Evolutionary conservation across 1,284 basidiomycete species (phyloP).

Genomic region (Cystobasidiaceae sp.): DNA sequence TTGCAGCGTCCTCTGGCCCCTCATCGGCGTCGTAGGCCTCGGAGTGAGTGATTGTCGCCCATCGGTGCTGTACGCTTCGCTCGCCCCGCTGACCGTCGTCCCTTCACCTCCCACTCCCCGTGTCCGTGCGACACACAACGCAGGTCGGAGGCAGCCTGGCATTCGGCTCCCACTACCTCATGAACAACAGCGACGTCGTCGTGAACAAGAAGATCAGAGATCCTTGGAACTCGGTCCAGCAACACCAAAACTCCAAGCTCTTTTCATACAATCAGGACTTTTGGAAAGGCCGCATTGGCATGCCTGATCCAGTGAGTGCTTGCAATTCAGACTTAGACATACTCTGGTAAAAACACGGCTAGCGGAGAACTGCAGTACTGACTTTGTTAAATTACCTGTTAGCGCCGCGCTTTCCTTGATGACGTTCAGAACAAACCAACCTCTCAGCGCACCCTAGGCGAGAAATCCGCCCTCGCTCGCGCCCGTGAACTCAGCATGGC

Average conservation of each 20-base stretch:
- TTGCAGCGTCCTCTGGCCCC: constrained; percentile 27
- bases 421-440: constrained; percentile 7
- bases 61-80: not conserved
- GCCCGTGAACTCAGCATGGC: not conserved
- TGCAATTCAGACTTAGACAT: not conserved
- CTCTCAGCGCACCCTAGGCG: constrained; percentile 1
- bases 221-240: constrained; percentile 23
- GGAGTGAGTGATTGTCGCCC: constrained; percentile 9
- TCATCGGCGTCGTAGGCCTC: constrained; percentile 15
- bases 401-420: constrained; percentile 23
- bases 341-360: not conserved
- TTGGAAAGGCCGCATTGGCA: constrained; percentile 20
- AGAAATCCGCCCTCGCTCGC: constrained; percentile 9
- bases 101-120: not conserved
- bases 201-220: constrained; percentile 30
- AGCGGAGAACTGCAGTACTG: not conserved
- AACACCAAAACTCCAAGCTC: constrained; percentile 24
- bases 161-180: constrained; percentile 19
- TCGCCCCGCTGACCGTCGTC: not conserved
- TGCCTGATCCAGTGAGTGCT: constrained; percentile 24
- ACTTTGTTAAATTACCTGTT: not conserved
- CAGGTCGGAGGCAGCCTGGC: constrained; percentile 17
- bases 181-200: constrained; percentile 23
- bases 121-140: not conserved
- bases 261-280: constrained; percentile 24